Conservation (phyloP, 345 rosid species). For the Diplotaxis tenuifolia region DNA sequence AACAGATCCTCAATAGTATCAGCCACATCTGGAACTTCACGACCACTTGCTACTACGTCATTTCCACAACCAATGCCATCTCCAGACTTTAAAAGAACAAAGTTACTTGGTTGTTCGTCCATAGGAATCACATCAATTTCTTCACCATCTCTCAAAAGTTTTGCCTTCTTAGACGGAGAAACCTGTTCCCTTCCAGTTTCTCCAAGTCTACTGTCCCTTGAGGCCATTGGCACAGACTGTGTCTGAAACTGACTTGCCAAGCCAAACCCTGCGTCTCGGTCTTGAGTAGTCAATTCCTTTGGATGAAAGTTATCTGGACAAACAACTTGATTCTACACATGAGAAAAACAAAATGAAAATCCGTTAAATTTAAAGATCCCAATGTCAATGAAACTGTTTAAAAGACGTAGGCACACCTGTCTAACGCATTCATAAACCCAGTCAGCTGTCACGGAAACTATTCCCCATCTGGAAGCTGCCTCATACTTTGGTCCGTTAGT, state of each 20-base stretch:
- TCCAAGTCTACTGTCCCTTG: constrained; percentile 40
- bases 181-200: constrained; percentile 41
- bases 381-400: constrained; percentile 6
- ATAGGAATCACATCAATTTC: constrained; percentile 37
- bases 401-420: constrained; percentile 51
- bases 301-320: constrained; percentile 59
- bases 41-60: constrained; percentile 42
- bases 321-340: constrained; percentile 66
- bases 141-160: constrained; percentile 44
- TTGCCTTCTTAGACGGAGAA: constrained; percentile 51
- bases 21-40: constrained; percentile 77
- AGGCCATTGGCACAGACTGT: constrained; percentile 48
- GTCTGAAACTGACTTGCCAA: constrained; percentile 69
- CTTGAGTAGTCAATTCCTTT: constrained; percentile 69
- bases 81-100: constrained; percentile 35
- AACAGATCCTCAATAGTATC: constrained; percentile 86
- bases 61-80: constrained; percentile 37
- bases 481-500: constrained; percentile 69
- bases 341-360: background rate
- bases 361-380: constrained; percentile 4
- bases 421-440: constrained; percentile 89
- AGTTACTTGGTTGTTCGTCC: constrained; percentile 37
- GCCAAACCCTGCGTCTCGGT: constrained; percentile 58
- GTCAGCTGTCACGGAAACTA: constrained; percentile 56
- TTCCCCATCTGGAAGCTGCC: constrained; percentile 74